Base-by-base conservation (phyloP, 1,284 basidiomycete species). In the Ganoderma leucocontextum region DNA sequence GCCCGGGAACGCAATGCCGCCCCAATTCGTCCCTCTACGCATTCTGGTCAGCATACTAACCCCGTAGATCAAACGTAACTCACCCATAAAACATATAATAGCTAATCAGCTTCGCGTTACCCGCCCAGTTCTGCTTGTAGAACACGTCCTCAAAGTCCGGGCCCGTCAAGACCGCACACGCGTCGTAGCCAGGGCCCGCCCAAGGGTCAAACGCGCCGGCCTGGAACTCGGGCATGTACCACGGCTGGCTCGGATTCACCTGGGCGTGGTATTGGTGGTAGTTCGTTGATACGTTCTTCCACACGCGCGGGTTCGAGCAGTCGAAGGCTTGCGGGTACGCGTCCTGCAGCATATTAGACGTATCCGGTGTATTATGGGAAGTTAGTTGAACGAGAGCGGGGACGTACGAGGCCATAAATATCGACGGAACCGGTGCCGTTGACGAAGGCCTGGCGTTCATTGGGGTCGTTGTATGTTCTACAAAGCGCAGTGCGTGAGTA, bases 21-120 rank as follows among this genome's bases (percentile, higher is more conserved):
- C 92, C 93, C 93, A 94, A 10, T 89, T 92, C 1, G 92, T 94
- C 44, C 92, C 92, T n/a, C 92, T 93, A 10, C 1, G 25, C 35
- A 3, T 33, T 25, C 41, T 15, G 41, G 15, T 55, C 29, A 25
- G 17, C 33, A 15, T 7, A 25, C 33, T 6, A 15, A 29, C 15
- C 29, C 19, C 6, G 15, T 15, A 35, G 4, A n/a, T 35, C 19
- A 36, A 25, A 33, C 15, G 3, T 8, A 5, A 41, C 67, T 1
- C 22, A 91, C 91, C 91, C 91, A 72, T 89, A 93, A 65, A 92
- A 74, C 92, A 94, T 94, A 78, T 94, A 94, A 74, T 91, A 92
- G 73, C 86, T 93, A 64, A 93, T 87, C 64, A 94, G 72, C 75
- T 94, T 93, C 12, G 87, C 91, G 77, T 94, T 94, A 55, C 86